phyloP scores from a whole-genome alignment of 495 filamentous ascomycete species.

The Articulospora tetracladia region DNA sequence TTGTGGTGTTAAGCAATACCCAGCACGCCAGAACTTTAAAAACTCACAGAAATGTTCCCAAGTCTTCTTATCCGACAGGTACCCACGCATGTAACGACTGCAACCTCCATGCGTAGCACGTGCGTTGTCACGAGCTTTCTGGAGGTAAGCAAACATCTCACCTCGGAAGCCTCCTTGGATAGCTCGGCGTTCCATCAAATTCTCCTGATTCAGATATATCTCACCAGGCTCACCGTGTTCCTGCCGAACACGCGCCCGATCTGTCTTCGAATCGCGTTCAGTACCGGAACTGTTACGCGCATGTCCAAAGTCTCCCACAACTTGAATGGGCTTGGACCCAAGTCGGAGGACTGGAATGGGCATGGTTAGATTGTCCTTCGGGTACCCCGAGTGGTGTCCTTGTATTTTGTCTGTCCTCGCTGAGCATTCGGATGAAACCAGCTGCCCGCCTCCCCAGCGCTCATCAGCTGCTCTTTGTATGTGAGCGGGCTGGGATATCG shows the following conservation, averaged over 20 bases:
- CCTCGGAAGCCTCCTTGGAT: not conserved
- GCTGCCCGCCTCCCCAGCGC: not conserved
- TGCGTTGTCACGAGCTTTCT: not conserved
- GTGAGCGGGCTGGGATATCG: not conserved
- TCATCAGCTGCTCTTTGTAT: not conserved
- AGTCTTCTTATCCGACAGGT: not conserved
- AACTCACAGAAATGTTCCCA: slow-evolving; percentile 5
- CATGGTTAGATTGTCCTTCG: not conserved
- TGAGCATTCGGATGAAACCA: not conserved
- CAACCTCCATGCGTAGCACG: not conserved
- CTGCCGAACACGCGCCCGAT: not conserved
- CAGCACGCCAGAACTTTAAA: too few species aligned
- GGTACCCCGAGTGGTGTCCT: not conserved
- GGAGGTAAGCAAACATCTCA: not conserved
- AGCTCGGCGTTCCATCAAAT: not conserved
- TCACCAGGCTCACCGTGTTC: not conserved
- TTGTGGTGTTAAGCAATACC: too few species aligned
- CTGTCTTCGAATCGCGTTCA: not conserved
- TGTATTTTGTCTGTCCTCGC: not conserved
- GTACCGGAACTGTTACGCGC: not conserved
- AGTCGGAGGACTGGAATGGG: not conserved
- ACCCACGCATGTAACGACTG: not conserved
- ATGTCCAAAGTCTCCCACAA: not conserved
- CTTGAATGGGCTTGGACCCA: not conserved
- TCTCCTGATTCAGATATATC: not conserved